These are phyloP conservation scores for Aspergillus sp. DNA, from an alignment of 2,329 filamentous ascomycete species.

Conservation along the genomic window DNA sequence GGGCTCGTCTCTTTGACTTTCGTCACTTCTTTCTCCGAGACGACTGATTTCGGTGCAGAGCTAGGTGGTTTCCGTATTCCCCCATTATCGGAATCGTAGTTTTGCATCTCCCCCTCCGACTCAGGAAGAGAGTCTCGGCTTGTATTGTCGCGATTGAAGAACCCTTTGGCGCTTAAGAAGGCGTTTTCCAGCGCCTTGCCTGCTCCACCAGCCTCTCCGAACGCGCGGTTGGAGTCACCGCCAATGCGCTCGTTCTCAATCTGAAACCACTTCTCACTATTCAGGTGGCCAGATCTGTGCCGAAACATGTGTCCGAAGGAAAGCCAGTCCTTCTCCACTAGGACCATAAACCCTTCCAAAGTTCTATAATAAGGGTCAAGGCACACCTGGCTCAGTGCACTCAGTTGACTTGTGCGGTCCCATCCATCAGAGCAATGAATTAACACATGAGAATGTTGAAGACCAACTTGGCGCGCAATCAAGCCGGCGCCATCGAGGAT, in stretches of 20 bases:
- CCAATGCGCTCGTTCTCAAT: conserved; percentile 77
- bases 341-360: conserved; percentile 86
- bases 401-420: conserved; percentile 95
- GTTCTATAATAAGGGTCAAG: conserved; percentile 95
- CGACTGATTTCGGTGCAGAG: conserved; percentile 29
- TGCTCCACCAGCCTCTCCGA: conserved; percentile 43
- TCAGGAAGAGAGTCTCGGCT: conserved; percentile 63
- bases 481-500: conserved; percentile 80
- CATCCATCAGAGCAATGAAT: conserved; percentile 98
- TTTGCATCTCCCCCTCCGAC: conserved; percentile 54
- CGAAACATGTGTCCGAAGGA: conserved; percentile 98
- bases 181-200: conserved; percentile 82
- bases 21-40: conserved; percentile 65
- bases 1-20: conserved; percentile 85
- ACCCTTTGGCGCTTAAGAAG: conserved; percentile 77
- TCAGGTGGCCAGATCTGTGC: conserved; percentile 81
- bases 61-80: conserved; percentile 33
- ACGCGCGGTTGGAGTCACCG: conserved; percentile 44
- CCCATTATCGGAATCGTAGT: conserved; percentile 46
- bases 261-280: conserved; percentile 90
- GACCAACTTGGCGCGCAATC: conserved; percentile 82
- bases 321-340: conserved; percentile 96
- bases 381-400: conserved; percentile 86
- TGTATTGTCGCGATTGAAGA: conserved; percentile 79
- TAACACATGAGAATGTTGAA: conserved; percentile 89